Conservation (phyloP, 768 basidiomycete species). For the Phylloporus sp. region DNA sequence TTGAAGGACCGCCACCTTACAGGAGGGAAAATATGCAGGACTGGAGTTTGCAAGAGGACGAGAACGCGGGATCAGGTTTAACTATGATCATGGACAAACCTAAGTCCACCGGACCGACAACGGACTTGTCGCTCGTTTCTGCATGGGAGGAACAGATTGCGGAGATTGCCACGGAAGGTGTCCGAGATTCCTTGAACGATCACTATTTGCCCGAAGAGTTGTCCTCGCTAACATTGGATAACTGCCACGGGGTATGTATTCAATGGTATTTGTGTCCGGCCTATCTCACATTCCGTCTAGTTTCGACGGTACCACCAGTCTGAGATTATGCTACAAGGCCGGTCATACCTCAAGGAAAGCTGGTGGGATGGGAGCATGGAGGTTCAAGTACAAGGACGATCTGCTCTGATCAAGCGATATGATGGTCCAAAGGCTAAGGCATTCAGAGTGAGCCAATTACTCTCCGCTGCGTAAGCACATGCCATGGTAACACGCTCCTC, state of each 20-base stretch:
- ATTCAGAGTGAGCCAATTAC: conserved; percentile 25
- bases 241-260: conserved; percentile 34
- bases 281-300: conserved; percentile 26
- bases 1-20: conserved; percentile 23
- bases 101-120: background rate
- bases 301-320: conserved; percentile 51
- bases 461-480: background rate
- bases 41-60: background rate
- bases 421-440: conserved; percentile 34
- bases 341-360: conserved; percentile 35
- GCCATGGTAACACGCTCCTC: background rate
- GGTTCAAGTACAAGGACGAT: conserved; percentile 39
- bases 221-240: conserved; percentile 18
- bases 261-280: background rate
- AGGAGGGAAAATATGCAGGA: conserved; percentile 1
- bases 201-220: conserved; percentile 21
- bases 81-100: conserved; percentile 3
- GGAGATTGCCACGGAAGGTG: conserved; percentile 20
- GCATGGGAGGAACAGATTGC: conserved; percentile 7
- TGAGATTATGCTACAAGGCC: conserved; percentile 38
- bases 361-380: conserved; percentile 48
- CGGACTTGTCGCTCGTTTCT: background rate
- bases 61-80: background rate
- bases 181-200: conserved; percentile 15
- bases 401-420: conserved; percentile 42